phyloP scores from a whole-genome alignment of 2,329 filamentous ascomycete genomes.

The Claviceps quebecensis region DNA sequence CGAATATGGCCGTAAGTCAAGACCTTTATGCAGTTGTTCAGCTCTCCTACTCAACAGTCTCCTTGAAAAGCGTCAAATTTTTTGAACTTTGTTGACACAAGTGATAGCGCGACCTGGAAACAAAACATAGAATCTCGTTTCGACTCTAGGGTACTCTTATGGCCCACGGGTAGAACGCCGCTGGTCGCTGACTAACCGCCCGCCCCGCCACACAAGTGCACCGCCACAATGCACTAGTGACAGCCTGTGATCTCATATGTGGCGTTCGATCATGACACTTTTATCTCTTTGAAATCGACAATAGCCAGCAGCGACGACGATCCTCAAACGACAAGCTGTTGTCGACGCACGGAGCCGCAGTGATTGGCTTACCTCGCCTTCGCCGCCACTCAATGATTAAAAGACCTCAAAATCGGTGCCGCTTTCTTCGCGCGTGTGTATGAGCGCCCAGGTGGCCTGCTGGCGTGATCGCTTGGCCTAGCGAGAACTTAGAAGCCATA shows the following conservation, averaged over 20 bases:
- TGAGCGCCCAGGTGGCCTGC: neutral
- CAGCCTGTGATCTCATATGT: neutral
- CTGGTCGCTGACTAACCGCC: neutral
- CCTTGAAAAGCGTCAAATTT: no score
- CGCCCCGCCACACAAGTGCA: neutral
- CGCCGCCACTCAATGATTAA: neutral
- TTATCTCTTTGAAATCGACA: neutral
- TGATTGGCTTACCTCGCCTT: neutral
- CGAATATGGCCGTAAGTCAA: no score
- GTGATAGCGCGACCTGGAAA: no score
- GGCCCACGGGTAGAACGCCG: no score
- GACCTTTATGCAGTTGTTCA: no score
- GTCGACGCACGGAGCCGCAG: conserved; percentile 1
- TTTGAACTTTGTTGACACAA: no score
- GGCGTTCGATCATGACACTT: conserved; percentile 3
- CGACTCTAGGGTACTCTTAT: neutral
- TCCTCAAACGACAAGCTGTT: neutral
- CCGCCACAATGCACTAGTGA: neutral
- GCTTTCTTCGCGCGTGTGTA: neutral
- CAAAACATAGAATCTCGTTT: no score
- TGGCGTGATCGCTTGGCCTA: no score
- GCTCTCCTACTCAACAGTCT: no score
- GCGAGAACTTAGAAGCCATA: no score
- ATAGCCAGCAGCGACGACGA: neutral
- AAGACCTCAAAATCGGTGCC: no score